Percentiles rank a stretch among this genome's conserved stretches.
phyloP scores from a whole-genome alignment of 139 green algal species.

The Tetradesmus obliquus region DNA sequence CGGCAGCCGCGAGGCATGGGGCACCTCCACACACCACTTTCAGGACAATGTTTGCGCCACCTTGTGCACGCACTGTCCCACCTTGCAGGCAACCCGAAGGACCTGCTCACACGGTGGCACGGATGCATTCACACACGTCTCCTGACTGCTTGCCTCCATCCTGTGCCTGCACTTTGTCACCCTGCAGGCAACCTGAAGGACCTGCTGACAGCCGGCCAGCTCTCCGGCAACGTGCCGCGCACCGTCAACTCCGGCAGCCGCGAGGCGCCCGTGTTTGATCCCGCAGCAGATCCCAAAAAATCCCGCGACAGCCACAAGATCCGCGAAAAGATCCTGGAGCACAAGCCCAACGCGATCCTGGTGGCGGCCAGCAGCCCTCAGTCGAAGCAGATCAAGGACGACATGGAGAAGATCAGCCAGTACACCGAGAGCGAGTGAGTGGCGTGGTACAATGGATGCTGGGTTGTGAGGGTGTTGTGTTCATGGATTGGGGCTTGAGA shows the following conservation, averaged over 20 bases:
- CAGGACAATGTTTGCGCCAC: no score
- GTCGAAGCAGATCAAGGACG: constrained; percentile 70
- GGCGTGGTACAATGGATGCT: background rate
- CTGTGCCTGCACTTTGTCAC: background rate
- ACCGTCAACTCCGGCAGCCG: constrained; percentile 42
- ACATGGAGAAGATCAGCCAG: constrained; percentile 61
- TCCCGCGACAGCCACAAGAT: constrained; percentile 57
- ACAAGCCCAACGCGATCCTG: constrained; percentile 84
- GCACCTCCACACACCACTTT: no score
- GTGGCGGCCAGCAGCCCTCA: constrained; percentile 72
- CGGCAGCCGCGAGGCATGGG: no score
- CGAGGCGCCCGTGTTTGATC: constrained; percentile 27
- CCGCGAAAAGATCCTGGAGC: constrained; percentile 76
- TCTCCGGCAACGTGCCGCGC: constrained; percentile 64
- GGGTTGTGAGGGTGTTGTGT: background rate
- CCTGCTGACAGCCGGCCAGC: constrained; percentile 72
- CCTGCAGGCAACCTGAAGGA: constrained; percentile 75
- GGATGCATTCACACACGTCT: background rate
- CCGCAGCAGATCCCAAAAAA: constrained; percentile 51
- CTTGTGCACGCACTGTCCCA: no score
- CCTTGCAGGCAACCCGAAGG: constrained; percentile 74
- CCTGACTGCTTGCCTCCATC: background rate
- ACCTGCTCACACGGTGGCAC: constrained; percentile 74
- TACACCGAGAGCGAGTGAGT: constrained; percentile 38
- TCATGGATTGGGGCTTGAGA: background rate